A percentile compares a stretch with the other conserved stretches of the same genome.
Conservation (phyloP, 352 stramenopile species). For the Phytopythium vexans region DNA sequence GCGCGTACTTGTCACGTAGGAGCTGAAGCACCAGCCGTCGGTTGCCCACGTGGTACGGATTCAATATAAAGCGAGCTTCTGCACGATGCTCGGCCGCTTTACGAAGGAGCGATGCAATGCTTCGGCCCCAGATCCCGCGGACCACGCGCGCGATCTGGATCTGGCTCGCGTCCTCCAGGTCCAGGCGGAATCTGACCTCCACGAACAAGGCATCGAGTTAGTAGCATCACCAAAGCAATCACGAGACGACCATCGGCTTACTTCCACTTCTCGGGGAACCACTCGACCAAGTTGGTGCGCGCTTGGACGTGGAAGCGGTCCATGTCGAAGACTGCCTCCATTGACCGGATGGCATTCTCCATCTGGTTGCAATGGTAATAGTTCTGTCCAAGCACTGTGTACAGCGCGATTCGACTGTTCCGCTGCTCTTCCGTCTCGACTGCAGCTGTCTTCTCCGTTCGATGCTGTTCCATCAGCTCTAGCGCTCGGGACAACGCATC, state of each 20-base stretch:
- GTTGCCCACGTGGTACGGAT: slow-evolving; percentile 37
- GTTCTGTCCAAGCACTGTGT: slow-evolving; percentile 51
- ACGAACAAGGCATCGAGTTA: slow-evolving; percentile 3
- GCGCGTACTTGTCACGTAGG: slow-evolving; percentile 37
- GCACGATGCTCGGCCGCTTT: slow-evolving; percentile 15
- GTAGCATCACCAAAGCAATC: not conserved
- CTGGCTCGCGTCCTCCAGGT: slow-evolving; percentile 65
- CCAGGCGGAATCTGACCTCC: slow-evolving; percentile 42
- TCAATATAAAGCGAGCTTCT: slow-evolving; percentile 24
- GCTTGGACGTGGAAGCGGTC: slow-evolving; percentile 55
- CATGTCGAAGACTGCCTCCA: slow-evolving; percentile 64
- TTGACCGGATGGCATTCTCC: slow-evolving; percentile 66
- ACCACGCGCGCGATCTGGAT: slow-evolving; percentile 61
- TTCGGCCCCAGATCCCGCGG: slow-evolving; percentile 55
- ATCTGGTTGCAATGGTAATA: slow-evolving; percentile 80
- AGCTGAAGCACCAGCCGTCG: slow-evolving; percentile 33
- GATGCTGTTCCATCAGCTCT: slow-evolving; percentile 33
- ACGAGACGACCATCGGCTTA: slow-evolving; percentile 15
- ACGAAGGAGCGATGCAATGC: slow-evolving; percentile 13
- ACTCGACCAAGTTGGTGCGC: slow-evolving; percentile 40
- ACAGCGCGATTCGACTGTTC: slow-evolving; percentile 31
- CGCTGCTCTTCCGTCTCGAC: not conserved
- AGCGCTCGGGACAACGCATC: slow-evolving; percentile 52
- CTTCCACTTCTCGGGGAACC: slow-evolving; percentile 77
- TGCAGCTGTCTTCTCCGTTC: not conserved